phyloP scores from a whole-genome alignment of 352 stramenopile species.

The Chrysophaeum taylorii region DNA sequence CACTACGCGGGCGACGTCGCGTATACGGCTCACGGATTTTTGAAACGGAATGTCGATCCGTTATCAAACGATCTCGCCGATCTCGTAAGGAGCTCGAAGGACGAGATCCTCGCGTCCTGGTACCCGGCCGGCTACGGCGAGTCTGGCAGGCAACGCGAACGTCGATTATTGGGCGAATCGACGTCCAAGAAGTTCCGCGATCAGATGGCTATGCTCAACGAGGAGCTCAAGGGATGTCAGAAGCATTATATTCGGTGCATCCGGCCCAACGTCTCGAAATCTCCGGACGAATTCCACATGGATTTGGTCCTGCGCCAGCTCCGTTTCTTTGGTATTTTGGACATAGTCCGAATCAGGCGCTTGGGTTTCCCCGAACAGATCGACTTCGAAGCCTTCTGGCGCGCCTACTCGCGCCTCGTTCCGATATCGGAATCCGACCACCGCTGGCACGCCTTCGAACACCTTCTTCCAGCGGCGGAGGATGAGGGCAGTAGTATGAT shows the following conservation, averaged over 20 bases:
- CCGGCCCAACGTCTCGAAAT: slow-evolving; percentile 89
- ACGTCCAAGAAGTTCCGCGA: slow-evolving; percentile 5
- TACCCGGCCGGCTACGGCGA: background rate
- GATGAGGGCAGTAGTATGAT: no score
- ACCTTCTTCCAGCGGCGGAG: background rate
- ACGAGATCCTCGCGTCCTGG: background rate
- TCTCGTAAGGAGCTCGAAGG: background rate
- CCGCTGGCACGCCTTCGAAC: background rate
- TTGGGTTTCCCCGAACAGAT: slow-evolving; percentile 41
- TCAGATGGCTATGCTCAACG: background rate
- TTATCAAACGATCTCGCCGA: slow-evolving; percentile 85
- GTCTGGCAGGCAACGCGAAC: background rate
- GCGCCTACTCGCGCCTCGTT: background rate
- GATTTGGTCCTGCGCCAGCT: slow-evolving; percentile 84
- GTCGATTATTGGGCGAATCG: background rate
- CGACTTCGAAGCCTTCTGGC: background rate
- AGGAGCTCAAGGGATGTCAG: slow-evolving; percentile 28
- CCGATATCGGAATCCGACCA: background rate
- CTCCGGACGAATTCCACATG: slow-evolving; percentile 61
- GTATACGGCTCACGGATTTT: slow-evolving; percentile 87
- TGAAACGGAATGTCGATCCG: slow-evolving; percentile 96
- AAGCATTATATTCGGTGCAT: slow-evolving; percentile 95
- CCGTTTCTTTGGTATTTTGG: slow-evolving; percentile 85
- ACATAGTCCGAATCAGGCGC: slow-evolving; percentile 81
- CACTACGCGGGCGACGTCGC: slow-evolving; percentile 82